Conservation (phyloP, 23 red algal species). For the Gracilaria gracilis region DNA sequence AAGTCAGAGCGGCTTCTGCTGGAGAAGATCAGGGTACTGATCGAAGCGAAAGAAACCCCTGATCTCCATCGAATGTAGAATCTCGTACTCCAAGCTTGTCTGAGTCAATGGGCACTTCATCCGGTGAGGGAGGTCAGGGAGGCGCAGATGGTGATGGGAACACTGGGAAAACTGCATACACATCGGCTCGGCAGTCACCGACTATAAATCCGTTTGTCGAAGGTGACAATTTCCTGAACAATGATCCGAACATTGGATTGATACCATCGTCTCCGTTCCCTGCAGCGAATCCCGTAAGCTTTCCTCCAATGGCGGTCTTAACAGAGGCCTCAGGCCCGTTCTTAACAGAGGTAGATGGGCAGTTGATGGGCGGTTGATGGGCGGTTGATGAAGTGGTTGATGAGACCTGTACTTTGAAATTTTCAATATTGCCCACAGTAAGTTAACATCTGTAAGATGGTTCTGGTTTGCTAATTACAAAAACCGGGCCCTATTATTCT, state of each 20-base stretch:
- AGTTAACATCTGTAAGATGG: too few relatives aligned
- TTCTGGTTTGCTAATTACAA: too few relatives aligned
- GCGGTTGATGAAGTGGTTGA: too few relatives aligned
- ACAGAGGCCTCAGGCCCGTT: too few relatives aligned
- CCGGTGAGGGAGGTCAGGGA: background rate
- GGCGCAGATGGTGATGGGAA: background rate
- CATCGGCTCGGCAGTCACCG: background rate
- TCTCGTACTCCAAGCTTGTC: background rate
- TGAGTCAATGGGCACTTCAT: background rate
- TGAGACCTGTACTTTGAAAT: too few relatives aligned
- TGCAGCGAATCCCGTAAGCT: background rate
- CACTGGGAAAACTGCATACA: background rate
- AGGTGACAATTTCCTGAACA: background rate
- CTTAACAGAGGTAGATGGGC: too few relatives aligned
- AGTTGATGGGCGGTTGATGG: too few relatives aligned
- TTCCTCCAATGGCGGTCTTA: slow-evolving; percentile 18
- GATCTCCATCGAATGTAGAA: background rate
- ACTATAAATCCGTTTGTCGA: background rate
- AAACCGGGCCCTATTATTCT: too few relatives aligned
- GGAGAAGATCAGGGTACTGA: background rate
- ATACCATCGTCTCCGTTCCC: background rate
- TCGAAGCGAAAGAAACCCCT: background rate
- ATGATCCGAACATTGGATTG: background rate
- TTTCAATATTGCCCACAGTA: too few relatives aligned
- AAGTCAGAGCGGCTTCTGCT: background rate